Percentiles rank a stretch among this genome's conserved stretches.
Conservation (phyloP, 129 eudicot species). For the Silybum marianum region DNA sequence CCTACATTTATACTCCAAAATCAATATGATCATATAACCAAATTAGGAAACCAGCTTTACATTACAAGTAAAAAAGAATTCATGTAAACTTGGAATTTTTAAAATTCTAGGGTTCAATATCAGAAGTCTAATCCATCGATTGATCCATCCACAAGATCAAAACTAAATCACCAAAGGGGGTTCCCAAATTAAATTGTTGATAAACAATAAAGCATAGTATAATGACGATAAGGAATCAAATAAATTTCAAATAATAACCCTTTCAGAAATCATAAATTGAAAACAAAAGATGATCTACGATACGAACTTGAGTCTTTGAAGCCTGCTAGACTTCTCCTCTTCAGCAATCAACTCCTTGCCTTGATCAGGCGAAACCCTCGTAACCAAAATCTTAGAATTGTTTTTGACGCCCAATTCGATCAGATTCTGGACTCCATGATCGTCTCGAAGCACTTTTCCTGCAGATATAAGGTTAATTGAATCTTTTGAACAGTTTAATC, state of each 20-base stretch:
- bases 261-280: neutral
- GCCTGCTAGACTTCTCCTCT: constrained; percentile 65
- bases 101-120: neutral
- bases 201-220: neutral
- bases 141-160: constrained; percentile 1
- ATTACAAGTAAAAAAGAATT: neutral
- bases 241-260: neutral
- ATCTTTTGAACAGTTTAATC: constrained; percentile 43
- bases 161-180: neutral
- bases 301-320: constrained; percentile 70
- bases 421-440: constrained; percentile 50
- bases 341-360: constrained; percentile 76
- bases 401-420: constrained; percentile 65
- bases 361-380: constrained; percentile 59
- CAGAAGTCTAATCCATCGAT: neutral
- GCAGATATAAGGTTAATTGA: constrained; percentile 71
- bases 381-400: constrained; percentile 69
- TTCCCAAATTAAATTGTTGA: neutral
- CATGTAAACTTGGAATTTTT: neutral
- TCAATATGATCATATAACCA: neutral
- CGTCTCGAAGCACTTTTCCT: constrained; percentile 71
- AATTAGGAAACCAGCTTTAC: neutral
- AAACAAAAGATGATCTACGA: constrained; percentile 9
- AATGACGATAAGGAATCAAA: neutral
- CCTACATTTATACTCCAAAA: neutral